Evolutionary conservation across 352 stramenopile genomes (phyloP).

Genomic region (Phytophthora hibernalis): DNA sequence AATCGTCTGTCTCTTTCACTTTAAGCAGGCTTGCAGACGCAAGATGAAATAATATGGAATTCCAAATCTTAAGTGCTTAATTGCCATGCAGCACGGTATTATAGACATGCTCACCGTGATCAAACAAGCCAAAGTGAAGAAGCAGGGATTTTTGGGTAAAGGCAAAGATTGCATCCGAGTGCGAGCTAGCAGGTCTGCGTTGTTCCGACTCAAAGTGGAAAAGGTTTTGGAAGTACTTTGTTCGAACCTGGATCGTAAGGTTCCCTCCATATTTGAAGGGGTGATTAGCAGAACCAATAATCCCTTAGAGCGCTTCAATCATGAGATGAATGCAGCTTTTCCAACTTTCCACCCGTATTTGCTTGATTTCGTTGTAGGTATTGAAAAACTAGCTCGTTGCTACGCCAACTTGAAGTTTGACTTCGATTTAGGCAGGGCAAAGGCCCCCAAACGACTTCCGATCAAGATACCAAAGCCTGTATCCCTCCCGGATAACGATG

Average conservation of each 20-base stretch:
- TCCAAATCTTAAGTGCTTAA: neutral
- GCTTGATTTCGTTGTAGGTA: constrained; percentile 19
- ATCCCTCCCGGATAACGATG: too few species aligned
- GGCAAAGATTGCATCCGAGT: neutral
- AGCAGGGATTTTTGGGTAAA: neutral
- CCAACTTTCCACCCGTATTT: constrained; percentile 4
- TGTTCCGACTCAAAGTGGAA: constrained; percentile 2
- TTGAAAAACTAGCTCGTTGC: constrained; percentile 14
- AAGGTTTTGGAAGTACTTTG: neutral
- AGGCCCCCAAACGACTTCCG: too few species aligned
- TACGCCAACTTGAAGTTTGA: too few species aligned
- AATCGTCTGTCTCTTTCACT: neutral
- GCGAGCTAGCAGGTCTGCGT: neutral
- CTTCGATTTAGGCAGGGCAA: too few species aligned
- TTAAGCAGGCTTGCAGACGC: neutral
- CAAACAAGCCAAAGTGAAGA: constrained; percentile 8
- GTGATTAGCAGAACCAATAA: constrained; percentile 20
- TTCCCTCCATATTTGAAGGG: too few species aligned
- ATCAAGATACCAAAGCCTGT: too few species aligned
- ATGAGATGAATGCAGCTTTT: constrained; percentile 29
- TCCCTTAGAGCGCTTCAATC: constrained; percentile 32
- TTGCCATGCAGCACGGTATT: constrained; percentile 4
- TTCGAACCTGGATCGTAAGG: too few species aligned
- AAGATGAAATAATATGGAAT: neutral
- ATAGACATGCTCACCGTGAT: constrained; percentile 19